Base-by-base conservation (phyloP, 768 basidiomycete species). In the Serendipita indica region DNA sequence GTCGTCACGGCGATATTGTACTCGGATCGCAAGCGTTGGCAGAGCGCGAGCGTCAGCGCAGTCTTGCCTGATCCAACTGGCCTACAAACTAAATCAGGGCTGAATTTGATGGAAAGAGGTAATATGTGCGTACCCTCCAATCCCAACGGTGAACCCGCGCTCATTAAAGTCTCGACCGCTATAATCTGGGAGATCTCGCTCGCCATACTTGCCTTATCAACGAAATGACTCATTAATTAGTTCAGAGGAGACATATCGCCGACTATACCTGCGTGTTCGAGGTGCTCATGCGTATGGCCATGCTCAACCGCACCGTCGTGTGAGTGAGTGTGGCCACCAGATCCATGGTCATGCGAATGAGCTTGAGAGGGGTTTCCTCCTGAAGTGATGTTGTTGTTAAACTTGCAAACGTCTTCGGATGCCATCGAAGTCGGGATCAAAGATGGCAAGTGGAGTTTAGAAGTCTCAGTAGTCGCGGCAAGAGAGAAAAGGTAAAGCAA, bases 11-110 rank as follows among this genome's bases (percentile, higher is more conserved):
- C 93, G 49, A 99, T 89, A 68, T 99, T 99, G 69, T 87, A 89
- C 61, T 84, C 79, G 32, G 78, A 78, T 60, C 94, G 78, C 49
- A 98, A 73, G 43, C 74, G 77, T 67, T 83, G 78, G 72, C 94
- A 97, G 16, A 99, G 77, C 1, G 88, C 89, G 54, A 99, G 80
- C 2, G 91, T 88, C 63, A 97, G 72, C 0, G 94, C 94, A 0
- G 94, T 97, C 75, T 99, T 98, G 2, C 94, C 94, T 1, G 93
- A 96, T 7, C 93, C 93, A n/a, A 98, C 93, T 1, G 93, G 93
- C 0, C 93, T 96, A 30, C 20, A 18, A n/a, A n/a, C n/a, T 56
- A 56, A 7, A 56, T 56, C n/a, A 30, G 2, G 46, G 28, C 28
- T 30, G 46, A 13, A 13, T 52, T 52, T 25, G 22, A 2, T 20